Base-by-base conservation (phyloP, 2,329 filamentous ascomycete genomes). In the Shiraia bambusicola region DNA sequence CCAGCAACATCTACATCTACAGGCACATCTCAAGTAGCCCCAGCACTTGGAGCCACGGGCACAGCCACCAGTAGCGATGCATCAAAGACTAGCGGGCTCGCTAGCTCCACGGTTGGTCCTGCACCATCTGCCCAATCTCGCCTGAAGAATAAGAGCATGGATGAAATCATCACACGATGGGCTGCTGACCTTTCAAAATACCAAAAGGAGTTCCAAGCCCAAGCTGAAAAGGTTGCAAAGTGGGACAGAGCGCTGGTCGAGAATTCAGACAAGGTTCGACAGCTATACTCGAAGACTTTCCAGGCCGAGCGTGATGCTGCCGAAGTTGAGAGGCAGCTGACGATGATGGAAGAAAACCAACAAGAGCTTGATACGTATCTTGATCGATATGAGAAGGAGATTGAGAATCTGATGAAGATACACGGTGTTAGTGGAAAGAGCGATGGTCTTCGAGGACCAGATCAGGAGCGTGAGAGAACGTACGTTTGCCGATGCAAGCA, bases 111-210 rank as follows among this genome's bases (percentile, higher is more conserved):
- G 3, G 77, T 82, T 25, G 91, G 91, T 0, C 89, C 91, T 1
- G 76, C 84, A 2, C 92, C 93, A 12, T 85, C 90, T 42, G 72
- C 77, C 2, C 83, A 94, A 59, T 93, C 92, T 3, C 86, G 93
- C 19, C 77, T 98, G 27, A 95, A 95, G 76, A 95, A 96, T 71
- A 97, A 95, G 74, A 95, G 92, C 0, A 96, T 98, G 87, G 93
- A 98, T 63, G 93, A 98, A 67, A 96, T 98, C 51, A 90, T 98
- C 53, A 96, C 89, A 3, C 84, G 90, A 24, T 98, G 93, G 93
- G 93, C 93, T 2, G 89, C 90, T 0, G 93, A 97, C 63, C 76
- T 98, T 35, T 87, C 90, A 38, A 94, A 95, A 63, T 96, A 98
- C 64, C 92, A 97, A 63, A 95, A 95, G 67, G 89, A 95, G 45